Base-by-base conservation (phyloP, 2,329 filamentous ascomycete species). In the Aureobasidium musti region DNA sequence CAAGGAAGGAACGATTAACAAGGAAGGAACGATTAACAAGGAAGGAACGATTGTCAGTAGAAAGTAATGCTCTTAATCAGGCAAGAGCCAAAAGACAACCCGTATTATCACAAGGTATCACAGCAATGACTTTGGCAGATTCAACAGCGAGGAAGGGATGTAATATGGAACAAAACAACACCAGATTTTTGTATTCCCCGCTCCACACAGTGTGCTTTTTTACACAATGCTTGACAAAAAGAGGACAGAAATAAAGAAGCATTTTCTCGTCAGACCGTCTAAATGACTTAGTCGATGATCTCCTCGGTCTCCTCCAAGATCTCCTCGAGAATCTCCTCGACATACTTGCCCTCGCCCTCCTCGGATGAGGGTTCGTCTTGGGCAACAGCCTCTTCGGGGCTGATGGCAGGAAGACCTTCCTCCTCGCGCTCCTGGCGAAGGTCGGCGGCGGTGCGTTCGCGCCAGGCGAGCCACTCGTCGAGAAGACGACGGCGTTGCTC, bases 291-390 rank as follows among this genome's bases (percentile, higher is more conserved):
- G 8, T 63, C 59, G 49, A 85, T 79, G 71, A 91, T 83, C 81
- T 98, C 95, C 83, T 98, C 95, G 67, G 83, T 89, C 86, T 97
- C 91, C 80, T 93, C 89, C 69, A 91, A 79, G 72, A 90, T 94
- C 81, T 97, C 93, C 80, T 98, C 95, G 70, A 97, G 92, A 69
- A 96, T 88, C 74, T 87, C 91, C 79, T 91, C 86, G 60, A 82
- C 79, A 68, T 86, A 87, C 71, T 87, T 86, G 10, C 74, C 78
- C 66, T 85, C 85, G 19, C 82, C 82, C 33, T 63, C 60, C 70
- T 77, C 78, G 74, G 81, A n/a, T n/a, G n/a, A 73, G 68, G 78
- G 76, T 66, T 76, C 77, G 10, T 85, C 81, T 67, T 86, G 76
- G 66, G 83, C 80, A 72, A 86, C 84, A 68, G 87, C 80, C 69